Evolutionary conservation across 2,329 filamentous ascomycete species (phyloP).

Genomic region (Alternaria arbusti): DNA sequence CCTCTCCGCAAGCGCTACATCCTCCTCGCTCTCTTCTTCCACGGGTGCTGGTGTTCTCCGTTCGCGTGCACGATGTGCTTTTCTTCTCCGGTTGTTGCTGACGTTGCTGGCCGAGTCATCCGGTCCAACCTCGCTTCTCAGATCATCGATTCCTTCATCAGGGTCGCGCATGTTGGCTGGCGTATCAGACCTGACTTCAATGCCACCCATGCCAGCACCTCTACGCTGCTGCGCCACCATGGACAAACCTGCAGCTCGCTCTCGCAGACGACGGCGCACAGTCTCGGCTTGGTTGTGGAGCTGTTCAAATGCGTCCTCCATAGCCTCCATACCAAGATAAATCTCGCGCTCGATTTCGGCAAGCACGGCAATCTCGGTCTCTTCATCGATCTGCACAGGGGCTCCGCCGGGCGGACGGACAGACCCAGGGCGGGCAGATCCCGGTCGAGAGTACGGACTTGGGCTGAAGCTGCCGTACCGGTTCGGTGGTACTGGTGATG

Average conservation of each 20-base stretch:
- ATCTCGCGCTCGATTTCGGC: constrained; percentile 94
- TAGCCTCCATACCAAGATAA: constrained; percentile 88
- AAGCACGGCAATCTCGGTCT: constrained; percentile 87
- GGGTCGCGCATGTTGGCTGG: constrained; percentile 49
- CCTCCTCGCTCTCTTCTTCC: constrained; percentile 57
- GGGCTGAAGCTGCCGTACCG: constrained; percentile 45
- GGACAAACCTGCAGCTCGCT: constrained; percentile 80
- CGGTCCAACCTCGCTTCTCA: constrained; percentile 65
- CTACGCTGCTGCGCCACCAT: constrained; percentile 66
- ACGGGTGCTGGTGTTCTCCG: constrained; percentile 75
- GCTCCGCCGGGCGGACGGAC: constrained; percentile 55
- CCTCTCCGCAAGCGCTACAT: constrained; percentile 34
- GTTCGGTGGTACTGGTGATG: constrained; percentile 62
- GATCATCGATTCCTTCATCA: constrained; percentile 49
- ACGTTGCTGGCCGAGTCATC: constrained; percentile 85
- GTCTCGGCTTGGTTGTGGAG: constrained; percentile 85
- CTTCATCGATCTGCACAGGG: constrained; percentile 88
- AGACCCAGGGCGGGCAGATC: constrained; percentile 31
- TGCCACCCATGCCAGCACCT: constrained; percentile 51
- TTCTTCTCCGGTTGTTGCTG: constrained; percentile 70
- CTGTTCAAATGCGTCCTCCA: constrained; percentile 92
- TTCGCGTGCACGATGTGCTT: constrained; percentile 72
- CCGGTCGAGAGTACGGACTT: constrained; percentile 23
- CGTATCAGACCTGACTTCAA: constrained; percentile 57
- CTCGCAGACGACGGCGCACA: constrained; percentile 78